Conservation (phyloP, 129 eudicot genomes). For the Scalesia atractyloides region DNA sequence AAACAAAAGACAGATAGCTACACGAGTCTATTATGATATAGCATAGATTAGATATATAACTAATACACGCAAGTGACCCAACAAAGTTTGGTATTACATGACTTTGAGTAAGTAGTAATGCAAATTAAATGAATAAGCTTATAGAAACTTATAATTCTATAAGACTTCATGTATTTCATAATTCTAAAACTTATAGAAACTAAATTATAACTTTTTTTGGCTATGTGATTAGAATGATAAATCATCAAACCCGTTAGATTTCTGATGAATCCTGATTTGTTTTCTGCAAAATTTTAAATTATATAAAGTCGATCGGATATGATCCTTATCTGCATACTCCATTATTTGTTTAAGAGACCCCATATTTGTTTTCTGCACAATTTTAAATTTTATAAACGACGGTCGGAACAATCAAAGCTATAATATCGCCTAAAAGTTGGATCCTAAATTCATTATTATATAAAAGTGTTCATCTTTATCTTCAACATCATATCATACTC, state of each 20-base stretch:
- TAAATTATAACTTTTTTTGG: no score
- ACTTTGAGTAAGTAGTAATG: no score
- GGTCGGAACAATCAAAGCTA: background rate
- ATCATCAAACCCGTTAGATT: background rate
- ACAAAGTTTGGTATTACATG: no score
- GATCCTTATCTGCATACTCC: background rate
- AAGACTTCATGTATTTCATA: no score
- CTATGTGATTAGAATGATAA: no score
- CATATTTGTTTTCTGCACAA: conserved; percentile 1
- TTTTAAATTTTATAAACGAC: conserved; percentile 1
- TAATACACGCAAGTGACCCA: no score
- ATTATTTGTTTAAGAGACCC: conserved; percentile 12
- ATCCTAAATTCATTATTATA: background rate
- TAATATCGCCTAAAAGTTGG: conserved; percentile 16
- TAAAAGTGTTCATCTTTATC: conserved; percentile 9
- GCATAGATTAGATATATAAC: no score
- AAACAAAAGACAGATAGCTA: no score
- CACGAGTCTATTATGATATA: no score
- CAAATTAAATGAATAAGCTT: no score
- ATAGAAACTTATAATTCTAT: no score
- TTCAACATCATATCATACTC: background rate
- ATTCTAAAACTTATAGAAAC: no score
- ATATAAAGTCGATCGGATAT: background rate
- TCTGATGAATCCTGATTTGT: background rate
- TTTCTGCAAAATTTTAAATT: background rate